Base-by-base conservation (phyloP, 805 yeast species). In the Kodamaea fukazawae region DNA sequence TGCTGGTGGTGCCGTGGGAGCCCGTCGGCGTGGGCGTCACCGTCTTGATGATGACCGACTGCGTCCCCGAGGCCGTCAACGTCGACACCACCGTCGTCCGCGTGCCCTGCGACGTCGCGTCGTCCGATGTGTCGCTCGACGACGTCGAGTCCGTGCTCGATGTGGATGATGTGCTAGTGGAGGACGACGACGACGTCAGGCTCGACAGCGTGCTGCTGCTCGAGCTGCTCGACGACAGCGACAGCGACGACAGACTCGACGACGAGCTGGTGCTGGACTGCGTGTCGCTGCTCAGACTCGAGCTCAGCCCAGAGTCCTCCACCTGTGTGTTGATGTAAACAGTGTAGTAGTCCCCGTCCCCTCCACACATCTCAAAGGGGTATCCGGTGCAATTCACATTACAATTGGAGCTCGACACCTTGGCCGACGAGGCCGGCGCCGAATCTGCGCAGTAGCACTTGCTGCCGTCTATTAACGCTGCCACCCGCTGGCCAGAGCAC, bases 361-460 rank as follows among this genome's bases (percentile, higher is more conserved):
- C 63, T 23, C 84, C 85, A 60, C 96, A 86, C 7, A 45, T 63
- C 40, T 82, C 83, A 3, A 48, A 32, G 7, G 78, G 75, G 60
- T 73, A 87, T n/a, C 88, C 95, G 14, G 54, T 57, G 60, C 96
- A 87, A 3, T 47, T 38, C 17, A 45, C 43, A 30, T 54, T 43
- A 40, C 62, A 57, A 23, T 53, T 51, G 32, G 36, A 31, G 12
- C 17, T 25, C 22, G 38, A 42, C 13, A 44, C 50, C 29, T 45
- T 12, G 23, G 45, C 34, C 13, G 44, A 32, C 15, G 45, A 22
- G 6, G 59, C 40, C 3, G 78, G 70, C 3, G 68, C 53, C 1
- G 63, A 45, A 50, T 72, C 63, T 18, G 91, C 91, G 59, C 95
- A 86, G 53, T 74, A 83, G 58, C 95, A 86, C 13, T 60, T 57